phyloP scores from a whole-genome alignment of 2,329 filamentous ascomycete species.

The Claviceps arundinis region DNA sequence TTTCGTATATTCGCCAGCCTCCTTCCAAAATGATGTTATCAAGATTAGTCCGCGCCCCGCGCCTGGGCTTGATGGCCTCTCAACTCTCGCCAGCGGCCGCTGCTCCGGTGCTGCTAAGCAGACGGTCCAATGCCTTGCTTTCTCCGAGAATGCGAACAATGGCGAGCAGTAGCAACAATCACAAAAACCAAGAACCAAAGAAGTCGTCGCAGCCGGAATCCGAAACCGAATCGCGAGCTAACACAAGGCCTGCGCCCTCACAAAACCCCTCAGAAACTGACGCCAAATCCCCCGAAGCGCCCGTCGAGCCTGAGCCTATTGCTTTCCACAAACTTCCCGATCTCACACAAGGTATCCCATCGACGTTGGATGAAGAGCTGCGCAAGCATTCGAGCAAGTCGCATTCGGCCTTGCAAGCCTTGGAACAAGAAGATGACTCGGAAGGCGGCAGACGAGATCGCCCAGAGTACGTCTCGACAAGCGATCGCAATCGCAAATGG shows the following conservation, averaged over 20 bases:
- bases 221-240: constrained; percentile 1
- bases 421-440: constrained; percentile 23
- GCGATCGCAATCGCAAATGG: constrained; percentile 66
- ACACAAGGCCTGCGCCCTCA: constrained; percentile 4
- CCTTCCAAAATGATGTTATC: constrained; percentile 25
- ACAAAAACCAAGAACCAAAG: constrained; percentile 2
- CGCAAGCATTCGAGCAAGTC: constrained; percentile 25
- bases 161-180: constrained; percentile 11
- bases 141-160: constrained; percentile 19
- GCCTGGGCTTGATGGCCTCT: constrained; percentile 19
- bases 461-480: constrained; percentile 79
- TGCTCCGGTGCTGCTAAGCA: constrained; percentile 14
- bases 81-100: constrained; percentile 15
- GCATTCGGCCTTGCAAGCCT: constrained; percentile 18
- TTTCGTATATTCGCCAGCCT: neutral
- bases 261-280: neutral
- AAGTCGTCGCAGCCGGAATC: constrained; percentile 1
- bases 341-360: constrained; percentile 87
- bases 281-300: constrained; percentile 11
- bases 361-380: constrained; percentile 71
- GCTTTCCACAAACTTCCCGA: constrained; percentile 66
- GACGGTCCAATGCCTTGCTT: constrained; percentile 9
- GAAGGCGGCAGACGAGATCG: constrained; percentile 31
- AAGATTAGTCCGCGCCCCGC: constrained; percentile 19
- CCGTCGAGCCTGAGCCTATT: constrained; percentile 27